Evolutionary conservation across 2,329 filamentous ascomycete genomes (phyloP).

Genomic region (Phialophora expanda): DNA sequence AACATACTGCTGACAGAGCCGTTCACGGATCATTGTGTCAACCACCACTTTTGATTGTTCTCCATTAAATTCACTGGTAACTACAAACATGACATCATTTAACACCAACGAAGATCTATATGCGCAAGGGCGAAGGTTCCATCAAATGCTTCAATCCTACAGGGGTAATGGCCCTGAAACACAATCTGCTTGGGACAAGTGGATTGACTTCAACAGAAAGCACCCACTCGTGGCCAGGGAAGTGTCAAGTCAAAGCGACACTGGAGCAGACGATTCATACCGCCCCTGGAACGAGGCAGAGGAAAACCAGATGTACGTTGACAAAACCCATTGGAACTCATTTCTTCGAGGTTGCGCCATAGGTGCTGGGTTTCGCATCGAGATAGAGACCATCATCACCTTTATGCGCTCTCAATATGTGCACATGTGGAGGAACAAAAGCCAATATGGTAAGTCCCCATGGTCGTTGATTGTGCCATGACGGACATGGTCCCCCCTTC

Average conservation of each 20-base stretch:
- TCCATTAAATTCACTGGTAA: background rate
- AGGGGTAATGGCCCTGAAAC: background rate
- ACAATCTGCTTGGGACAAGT: background rate
- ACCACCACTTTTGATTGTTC: background rate
- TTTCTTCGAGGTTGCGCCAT: background rate
- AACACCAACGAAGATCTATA: background rate
- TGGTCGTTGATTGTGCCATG: background rate
- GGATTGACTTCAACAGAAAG: background rate
- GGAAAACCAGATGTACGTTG: background rate
- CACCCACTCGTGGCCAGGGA: background rate
- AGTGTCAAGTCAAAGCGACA: background rate
- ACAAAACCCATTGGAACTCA: background rate
- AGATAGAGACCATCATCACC: background rate
- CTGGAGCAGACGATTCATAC: background rate
- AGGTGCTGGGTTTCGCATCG: background rate
- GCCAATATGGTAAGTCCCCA: conserved; percentile 7
- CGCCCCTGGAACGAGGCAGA: conserved; percentile 2
- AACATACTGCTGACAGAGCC: background rate
- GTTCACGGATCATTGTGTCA: background rate
- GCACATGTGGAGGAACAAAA: background rate
- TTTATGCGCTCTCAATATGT: conserved; percentile 1
- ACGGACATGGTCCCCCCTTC: background rate
- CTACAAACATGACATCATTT: background rate
- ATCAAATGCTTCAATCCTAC: background rate
- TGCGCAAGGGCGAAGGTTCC: background rate